A percentile compares a stretch with the other conserved stretches of the same genome.
Evolutionary conservation across 2,329 filamentous ascomycete genomes (phyloP).

Genomic region (Fusarium sp.): DNA sequence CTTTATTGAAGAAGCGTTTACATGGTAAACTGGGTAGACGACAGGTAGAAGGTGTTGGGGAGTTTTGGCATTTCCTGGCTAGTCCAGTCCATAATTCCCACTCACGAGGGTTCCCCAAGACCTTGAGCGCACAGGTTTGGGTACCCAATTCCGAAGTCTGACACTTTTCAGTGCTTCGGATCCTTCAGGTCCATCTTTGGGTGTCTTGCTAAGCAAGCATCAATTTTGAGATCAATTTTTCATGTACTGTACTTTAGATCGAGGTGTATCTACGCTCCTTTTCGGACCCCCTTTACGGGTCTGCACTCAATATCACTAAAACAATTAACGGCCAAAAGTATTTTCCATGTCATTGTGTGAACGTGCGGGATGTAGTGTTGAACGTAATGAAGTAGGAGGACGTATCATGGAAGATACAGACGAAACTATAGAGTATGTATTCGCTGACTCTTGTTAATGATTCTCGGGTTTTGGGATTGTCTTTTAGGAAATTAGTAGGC

Average conservation of each 20-base stretch:
- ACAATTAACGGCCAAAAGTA: conserved; percentile 10
- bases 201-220: conserved; percentile 38
- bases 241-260: conserved; percentile 44
- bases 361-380: too few relatives aligned
- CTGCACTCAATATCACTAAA: conserved; percentile 17
- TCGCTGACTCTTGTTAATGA: too few relatives aligned
- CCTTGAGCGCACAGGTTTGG: conserved; percentile 1
- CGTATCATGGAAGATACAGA: too few relatives aligned
- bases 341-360: neutral
- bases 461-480: too few relatives aligned
- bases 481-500: too few relatives aligned
- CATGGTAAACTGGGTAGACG: conserved; percentile 59
- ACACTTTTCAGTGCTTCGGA: conserved; percentile 13
- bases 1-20: conserved; percentile 85
- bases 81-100: conserved; percentile 18
- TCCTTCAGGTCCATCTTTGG: conserved; percentile 31
- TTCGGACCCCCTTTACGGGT: conserved; percentile 11
- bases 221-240: conserved; percentile 41
- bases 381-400: too few relatives aligned
- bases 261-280: conserved; percentile 43
- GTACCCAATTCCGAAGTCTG: conserved; percentile 14
- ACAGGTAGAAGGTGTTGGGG: conserved; percentile 5
- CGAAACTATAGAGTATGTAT: too few relatives aligned
- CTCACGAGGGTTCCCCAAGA: neutral
- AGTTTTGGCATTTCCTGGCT: conserved; percentile 22